Evolutionary conservation across 2,329 filamentous ascomycete species (phyloP), one percentile per base, ranked within the genome.

Genomic region (Fusarium caatingaense): DNA sequence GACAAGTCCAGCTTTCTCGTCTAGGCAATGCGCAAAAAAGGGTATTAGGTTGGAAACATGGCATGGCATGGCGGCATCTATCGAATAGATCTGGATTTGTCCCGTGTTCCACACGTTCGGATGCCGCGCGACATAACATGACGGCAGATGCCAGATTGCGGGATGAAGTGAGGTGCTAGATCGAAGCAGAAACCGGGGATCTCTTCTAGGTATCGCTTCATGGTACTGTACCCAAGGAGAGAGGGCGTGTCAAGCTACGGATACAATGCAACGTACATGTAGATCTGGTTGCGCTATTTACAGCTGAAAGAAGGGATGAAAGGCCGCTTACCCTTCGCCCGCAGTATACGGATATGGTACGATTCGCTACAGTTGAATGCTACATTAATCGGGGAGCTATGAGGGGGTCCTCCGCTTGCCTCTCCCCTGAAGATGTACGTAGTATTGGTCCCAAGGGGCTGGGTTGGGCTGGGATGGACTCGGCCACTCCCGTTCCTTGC

Each of bases 401-500:
- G 13, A 40, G 8, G 25, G 21, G 23, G 8, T 20, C 30, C 32
- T 51, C 25, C 27, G 7, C 18, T 32, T 44, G 37, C 8, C 3
- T 30, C 56, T 16, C 46, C 23, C 32, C 15, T 40, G 16, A 18
- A 25, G 6, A 11, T 56, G 37, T 9, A 47, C 11, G 16, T 34
- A 10, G 12, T n/a, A 11, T 7, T 41, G 23, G 34, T 50, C 28
- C 37, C 48, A 56, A 15, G 40, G 37, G n/a, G 20, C 56, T 47
- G 54, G 58, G 28, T 27, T 51, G 48, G 21, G 12, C 48, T 41
- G 42, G 42, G 18, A 37, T 37, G 18, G 34, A 27, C 42, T 16
- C 65, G 55, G 68, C 56, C 64, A 49, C 59, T 71, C 68, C 68
- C 68, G 68, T 70, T 71, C 59, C 63, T 70, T 71, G 55, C 63